Percentiles rank a stretch among this genome's conserved stretches.
These are phyloP conservation scores for Ceratobasidium papillatum DNA, from an alignment of 1,284 basidiomycete species.

Conservation along the genomic window DNA sequence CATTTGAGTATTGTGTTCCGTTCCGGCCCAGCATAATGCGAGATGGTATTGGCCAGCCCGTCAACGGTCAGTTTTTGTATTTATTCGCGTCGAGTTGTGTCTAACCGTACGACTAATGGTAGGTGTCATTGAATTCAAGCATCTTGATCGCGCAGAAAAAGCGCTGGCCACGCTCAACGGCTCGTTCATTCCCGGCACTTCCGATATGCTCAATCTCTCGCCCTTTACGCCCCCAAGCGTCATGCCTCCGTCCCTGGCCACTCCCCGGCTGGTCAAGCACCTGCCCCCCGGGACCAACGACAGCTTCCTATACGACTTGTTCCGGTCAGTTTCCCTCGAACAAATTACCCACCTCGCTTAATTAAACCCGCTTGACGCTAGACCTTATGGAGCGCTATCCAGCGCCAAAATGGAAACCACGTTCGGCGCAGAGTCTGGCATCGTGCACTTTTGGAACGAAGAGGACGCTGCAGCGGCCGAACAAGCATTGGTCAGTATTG, in stretches of 20 bases:
- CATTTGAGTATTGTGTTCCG: conserved; percentile 75
- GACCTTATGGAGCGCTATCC: conserved; percentile 75
- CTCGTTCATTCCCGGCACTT: conserved; percentile 65
- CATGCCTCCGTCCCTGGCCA: conserved; percentile 76
- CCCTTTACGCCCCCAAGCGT: conserved; percentile 72
- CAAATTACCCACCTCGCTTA: neutral
- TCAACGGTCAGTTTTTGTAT: conserved; percentile 55
- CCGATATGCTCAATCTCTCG: conserved; percentile 68
- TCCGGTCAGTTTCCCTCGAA: conserved; percentile 50
- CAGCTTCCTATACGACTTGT: conserved; percentile 74
- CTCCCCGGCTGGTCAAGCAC: conserved; percentile 79
- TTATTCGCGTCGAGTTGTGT: conserved; percentile 62
- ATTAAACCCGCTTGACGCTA: conserved; percentile 20
- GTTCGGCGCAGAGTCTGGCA: conserved; percentile 74
- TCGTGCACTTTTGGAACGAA: conserved; percentile 89
- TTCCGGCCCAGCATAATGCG: conserved; percentile 77
- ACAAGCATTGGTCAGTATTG: conserved; percentile 61
- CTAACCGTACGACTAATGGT: neutral
- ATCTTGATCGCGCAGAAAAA: conserved; percentile 70
- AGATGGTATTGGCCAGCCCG: conserved; percentile 61
- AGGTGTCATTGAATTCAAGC: conserved; percentile 45
- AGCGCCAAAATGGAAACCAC: conserved; percentile 74
- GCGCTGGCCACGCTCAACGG: conserved; percentile 82
- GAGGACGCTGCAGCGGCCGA: conserved; percentile 83
- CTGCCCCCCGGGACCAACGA: conserved; percentile 73